These are phyloP conservation scores for Tulasnella calospora DNA, from an alignment of 768 basidiomycete genomes.

Conservation along the genomic window DNA sequence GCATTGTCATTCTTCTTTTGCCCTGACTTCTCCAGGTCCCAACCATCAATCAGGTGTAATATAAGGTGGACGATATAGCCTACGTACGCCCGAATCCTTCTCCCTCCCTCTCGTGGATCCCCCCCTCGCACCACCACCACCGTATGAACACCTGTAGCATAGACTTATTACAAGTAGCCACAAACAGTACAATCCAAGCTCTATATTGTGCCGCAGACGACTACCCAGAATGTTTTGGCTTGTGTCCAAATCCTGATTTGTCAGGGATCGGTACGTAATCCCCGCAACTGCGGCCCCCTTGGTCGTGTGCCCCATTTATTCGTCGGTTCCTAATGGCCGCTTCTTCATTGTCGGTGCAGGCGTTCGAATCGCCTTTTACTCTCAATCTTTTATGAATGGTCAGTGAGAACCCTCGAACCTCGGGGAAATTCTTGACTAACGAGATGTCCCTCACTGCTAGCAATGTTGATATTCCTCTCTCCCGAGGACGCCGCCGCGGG, in stretches of 20 bases:
- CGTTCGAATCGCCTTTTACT: constrained; percentile 27
- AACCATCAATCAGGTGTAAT: background rate
- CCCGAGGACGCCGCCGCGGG: constrained; percentile 24
- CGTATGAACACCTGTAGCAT: background rate
- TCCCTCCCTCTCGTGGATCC: background rate
- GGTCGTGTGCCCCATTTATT: background rate
- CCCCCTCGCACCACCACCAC: background rate
- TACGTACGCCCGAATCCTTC: background rate
- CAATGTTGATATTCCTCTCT: constrained; percentile 8
- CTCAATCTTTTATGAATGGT: constrained; percentile 25
- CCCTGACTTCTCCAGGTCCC: background rate
- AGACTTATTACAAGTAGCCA: background rate
- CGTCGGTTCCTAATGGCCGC: background rate
- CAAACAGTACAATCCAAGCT: background rate
- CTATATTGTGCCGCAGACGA: constrained; percentile 17
- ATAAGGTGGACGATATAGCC: background rate
- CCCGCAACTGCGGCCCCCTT: background rate
- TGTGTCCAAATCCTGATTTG: constrained; percentile 26
- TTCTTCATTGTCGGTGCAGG: background rate
- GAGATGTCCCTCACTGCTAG: background rate
- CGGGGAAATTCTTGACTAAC: background rate
- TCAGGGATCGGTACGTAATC: constrained; percentile 23
- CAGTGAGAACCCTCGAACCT: background rate
- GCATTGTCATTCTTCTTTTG: background rate
- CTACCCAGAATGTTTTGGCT: constrained; percentile 4